Evolutionary conservation across 352 stramenopile species (phyloP), one percentile per base, ranked within the genome.

Genomic region (Globisporangium polare): DNA sequence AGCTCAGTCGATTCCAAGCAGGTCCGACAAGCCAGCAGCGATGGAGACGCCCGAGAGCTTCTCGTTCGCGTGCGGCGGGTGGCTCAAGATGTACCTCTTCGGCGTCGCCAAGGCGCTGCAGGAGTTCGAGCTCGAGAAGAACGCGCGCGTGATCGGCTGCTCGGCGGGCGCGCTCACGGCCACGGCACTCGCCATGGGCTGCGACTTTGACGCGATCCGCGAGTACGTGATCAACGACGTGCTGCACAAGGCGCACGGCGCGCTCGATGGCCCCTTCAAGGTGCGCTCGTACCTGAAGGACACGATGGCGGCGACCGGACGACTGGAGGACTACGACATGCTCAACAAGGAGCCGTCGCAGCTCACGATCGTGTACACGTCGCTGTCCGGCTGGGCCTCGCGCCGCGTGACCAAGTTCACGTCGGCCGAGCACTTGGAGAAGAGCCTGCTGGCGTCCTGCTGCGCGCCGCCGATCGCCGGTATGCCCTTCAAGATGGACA

Each of bases 11-110:
- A 33, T 4, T 5, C 18, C 49, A 27, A 55, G 49, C 49, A 55
- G 15, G n/a, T n/a, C n/a, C n/a, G n/a, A n/a, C 47, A 52, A 6
- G 9, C 18, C 12, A 17, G 1, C 33, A 39, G 1, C 22, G 9
- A 52, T 55, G 27, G 49, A 55, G 27, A 17, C 35, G 15, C 39
- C 37, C 13, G 31, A 63, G 61, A 92, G 82, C 66, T 92, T 90
- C 73, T 96, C 86, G 64, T 96, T 96, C 67, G 83, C 84, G 1
- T 94, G 86, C 55, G 85, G 82, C 26, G 88, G 88, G 0, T 96
- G 82, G 80, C 83, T 96, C 63, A 96, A 95, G 67, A 89, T 89
- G 80, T 95, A 95, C 68, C 67, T 89, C 20, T 95, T 96, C 47
- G 88, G 88, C 46, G 86, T 95, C 29, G 83, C 83, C 60, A 93